These are phyloP conservation scores for Aspergillus sp. DNA, from an alignment of 2,329 filamentous ascomycete species.

Conservation along the genomic window DNA sequence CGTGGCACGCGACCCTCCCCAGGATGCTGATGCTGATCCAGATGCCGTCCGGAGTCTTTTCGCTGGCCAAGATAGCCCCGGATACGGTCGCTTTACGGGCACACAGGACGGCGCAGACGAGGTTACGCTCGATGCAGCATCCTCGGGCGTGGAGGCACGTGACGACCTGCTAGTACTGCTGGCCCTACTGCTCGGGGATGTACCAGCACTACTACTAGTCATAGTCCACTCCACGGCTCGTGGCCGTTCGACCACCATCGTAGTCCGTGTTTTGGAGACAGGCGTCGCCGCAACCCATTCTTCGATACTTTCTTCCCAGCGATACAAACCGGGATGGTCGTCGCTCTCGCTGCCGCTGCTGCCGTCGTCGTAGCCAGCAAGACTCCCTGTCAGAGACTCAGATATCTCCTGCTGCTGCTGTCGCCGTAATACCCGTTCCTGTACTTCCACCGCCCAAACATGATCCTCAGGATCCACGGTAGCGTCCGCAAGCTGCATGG, in stretches of 20 bases:
- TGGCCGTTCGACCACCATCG: not conserved
- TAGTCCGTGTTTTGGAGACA: constrained; percentile 16
- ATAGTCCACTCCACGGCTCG: not conserved
- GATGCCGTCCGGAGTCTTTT: not conserved
- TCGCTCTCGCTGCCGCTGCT: too few relatives aligned
- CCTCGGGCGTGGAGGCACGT: constrained; percentile 4
- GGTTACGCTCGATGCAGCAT: constrained; percentile 19
- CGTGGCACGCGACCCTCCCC: not conserved
- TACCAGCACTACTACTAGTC: not conserved
- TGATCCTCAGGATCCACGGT: constrained; percentile 32
- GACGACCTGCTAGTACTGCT: not conserved
- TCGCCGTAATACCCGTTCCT: constrained; percentile 20
- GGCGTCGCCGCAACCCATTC: constrained; percentile 50
- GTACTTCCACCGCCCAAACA: constrained; percentile 32
- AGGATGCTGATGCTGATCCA: constrained; percentile 12
- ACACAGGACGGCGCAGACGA: constrained; percentile 18
- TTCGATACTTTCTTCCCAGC: constrained; percentile 51
- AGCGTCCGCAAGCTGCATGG: constrained; percentile 34
- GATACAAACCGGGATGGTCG: constrained; percentile 24
- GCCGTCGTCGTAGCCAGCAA: constrained; percentile 6
- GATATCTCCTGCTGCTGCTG: constrained; percentile 8
- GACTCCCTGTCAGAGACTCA: not conserved
- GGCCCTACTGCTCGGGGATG: too few relatives aligned
- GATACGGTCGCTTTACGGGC: constrained; percentile 7
- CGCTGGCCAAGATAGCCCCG: not conserved